These are phyloP conservation scores for Suhomyces taliae DNA, from an alignment of 1,139 yeast genomes.

Conservation along the genomic window DNA sequence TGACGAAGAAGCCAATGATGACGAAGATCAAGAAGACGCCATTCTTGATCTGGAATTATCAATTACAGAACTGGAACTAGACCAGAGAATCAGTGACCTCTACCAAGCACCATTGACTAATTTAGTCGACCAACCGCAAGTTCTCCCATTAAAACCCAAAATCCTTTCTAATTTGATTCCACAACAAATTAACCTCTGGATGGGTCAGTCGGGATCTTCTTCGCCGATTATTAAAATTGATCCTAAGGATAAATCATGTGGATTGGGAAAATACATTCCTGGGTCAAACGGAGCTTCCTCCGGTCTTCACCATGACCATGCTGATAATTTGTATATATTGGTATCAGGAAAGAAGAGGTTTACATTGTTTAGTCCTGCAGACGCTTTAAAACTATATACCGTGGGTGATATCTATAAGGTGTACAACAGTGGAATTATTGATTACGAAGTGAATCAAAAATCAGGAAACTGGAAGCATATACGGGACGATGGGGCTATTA, in stretches of 20 bases:
- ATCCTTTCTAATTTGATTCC: constrained; percentile 49
- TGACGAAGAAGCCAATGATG: constrained; percentile 17
- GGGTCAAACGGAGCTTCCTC: constrained; percentile 57
- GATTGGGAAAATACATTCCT: constrained; percentile 54
- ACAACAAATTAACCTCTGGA: constrained; percentile 75
- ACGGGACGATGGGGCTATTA: constrained; percentile 62
- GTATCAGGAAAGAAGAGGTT: constrained; percentile 63
- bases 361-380: constrained; percentile 62
- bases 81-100: constrained; percentile 38
- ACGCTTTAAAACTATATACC: constrained; percentile 56
- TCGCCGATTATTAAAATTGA: constrained; percentile 8
- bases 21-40: constrained; percentile 6
- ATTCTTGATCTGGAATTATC: constrained; percentile 7
- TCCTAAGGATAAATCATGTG: constrained; percentile 19
- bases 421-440: constrained; percentile 63
- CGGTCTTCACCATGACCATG: constrained; percentile 81
- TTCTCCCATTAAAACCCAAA: constrained; percentile 43
- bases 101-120: constrained; percentile 64
- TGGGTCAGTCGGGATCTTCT: constrained; percentile 37
- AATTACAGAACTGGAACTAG: constrained; percentile 10
- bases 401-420: constrained; percentile 56
- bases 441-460: constrained; percentile 50
- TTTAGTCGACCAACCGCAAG: constrained; percentile 22
- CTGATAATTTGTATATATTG: constrained; percentile 68
- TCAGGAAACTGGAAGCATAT: constrained; percentile 62